Conservation (phyloP, 768 basidiomycete genomes). For the Fibroporia radiculosa region DNA sequence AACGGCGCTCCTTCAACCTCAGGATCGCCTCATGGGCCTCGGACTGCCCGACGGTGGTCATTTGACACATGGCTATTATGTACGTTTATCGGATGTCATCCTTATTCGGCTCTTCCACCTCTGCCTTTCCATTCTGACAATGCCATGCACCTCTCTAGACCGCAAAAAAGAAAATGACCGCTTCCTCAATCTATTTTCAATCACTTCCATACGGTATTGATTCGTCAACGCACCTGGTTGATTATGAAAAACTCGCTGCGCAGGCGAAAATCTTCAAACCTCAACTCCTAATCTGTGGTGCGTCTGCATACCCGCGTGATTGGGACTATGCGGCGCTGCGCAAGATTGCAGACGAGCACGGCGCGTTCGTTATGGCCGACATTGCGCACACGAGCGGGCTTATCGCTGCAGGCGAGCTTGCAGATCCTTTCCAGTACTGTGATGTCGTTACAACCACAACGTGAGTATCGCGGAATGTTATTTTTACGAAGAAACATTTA, state of each 20-base stretch:
- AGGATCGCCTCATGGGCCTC: constrained; percentile 98
- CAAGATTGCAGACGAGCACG: constrained; percentile 77
- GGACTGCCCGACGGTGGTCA: constrained; percentile 97
- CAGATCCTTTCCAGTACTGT: constrained; percentile 90
- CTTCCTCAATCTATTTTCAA: constrained; percentile 99
- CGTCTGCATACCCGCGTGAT: constrained; percentile 96
- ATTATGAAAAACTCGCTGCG: constrained; percentile 71
- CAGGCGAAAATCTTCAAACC: constrained; percentile 97
- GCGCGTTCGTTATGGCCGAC: constrained; percentile 91
- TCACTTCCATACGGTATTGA: constrained; percentile 89
- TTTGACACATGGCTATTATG: constrained; percentile 96
- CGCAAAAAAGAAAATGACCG: constrained; percentile 99
- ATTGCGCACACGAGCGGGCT: constrained; percentile 98
- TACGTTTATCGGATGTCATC: constrained; percentile 29
- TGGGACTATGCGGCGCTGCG: constrained; percentile 90
- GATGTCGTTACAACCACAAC: constrained; percentile 98
- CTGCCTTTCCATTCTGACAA: not conserved
- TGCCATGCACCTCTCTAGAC: constrained; percentile 42
- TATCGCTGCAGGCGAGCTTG: constrained; percentile 85
- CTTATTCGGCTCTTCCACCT: constrained; percentile 1
- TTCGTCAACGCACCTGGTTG: constrained; percentile 79
- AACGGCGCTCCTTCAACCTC: constrained; percentile 92
- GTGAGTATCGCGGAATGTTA: constrained; percentile 32
- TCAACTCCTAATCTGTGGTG: constrained; percentile 91
- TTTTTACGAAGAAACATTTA: not conserved